Percentiles rank a stretch among this genome's conserved stretches.
Conservation (phyloP, 2,329 filamentous ascomycete species). For the Neofusicoccum sp. region DNA sequence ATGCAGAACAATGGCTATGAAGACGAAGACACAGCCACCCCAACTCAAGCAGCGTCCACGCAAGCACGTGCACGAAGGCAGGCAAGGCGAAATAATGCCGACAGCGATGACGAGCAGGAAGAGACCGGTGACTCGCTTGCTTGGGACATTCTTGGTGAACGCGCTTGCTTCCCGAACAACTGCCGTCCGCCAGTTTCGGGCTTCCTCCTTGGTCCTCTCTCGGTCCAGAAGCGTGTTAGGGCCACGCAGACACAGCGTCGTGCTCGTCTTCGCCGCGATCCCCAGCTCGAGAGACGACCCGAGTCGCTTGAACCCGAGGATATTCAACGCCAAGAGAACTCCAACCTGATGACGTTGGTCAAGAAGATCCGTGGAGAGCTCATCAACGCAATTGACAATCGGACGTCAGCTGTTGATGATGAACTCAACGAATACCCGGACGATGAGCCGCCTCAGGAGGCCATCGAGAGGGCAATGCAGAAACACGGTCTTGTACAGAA, state of each 20-base stretch:
- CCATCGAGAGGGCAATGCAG: constrained; percentile 56
- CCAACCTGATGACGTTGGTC: constrained; percentile 76
- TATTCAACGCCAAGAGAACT: constrained; percentile 71
- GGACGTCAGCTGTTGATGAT: constrained; percentile 44
- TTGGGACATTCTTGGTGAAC: constrained; percentile 79
- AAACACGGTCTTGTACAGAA: constrained; percentile 60
- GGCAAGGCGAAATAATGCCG: constrained; percentile 41
- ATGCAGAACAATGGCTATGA: constrained; percentile 66
- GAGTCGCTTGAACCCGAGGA: constrained; percentile 60
- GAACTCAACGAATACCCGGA: constrained; percentile 36
- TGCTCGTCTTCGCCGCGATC: constrained; percentile 56
- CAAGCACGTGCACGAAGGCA: constrained; percentile 52
- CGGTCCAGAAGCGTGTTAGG: constrained; percentile 79
- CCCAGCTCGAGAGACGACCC: constrained; percentile 13
- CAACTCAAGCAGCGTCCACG: constrained; percentile 46
- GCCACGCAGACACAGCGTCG: constrained; percentile 67
- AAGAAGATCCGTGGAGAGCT: constrained; percentile 68
- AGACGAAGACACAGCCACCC: constrained; percentile 48
- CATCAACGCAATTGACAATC: constrained; percentile 36
- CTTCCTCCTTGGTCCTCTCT: constrained; percentile 85
- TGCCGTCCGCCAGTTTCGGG: constrained; percentile 73
- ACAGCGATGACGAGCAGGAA: constrained; percentile 62
- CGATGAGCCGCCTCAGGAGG: constrained; percentile 36
- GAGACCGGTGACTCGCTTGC: constrained; percentile 76
- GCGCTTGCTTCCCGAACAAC: constrained; percentile 71